Conservation (phyloP, 2,329 filamentous ascomycete genomes). For the Lomentospora prolificans region DNA sequence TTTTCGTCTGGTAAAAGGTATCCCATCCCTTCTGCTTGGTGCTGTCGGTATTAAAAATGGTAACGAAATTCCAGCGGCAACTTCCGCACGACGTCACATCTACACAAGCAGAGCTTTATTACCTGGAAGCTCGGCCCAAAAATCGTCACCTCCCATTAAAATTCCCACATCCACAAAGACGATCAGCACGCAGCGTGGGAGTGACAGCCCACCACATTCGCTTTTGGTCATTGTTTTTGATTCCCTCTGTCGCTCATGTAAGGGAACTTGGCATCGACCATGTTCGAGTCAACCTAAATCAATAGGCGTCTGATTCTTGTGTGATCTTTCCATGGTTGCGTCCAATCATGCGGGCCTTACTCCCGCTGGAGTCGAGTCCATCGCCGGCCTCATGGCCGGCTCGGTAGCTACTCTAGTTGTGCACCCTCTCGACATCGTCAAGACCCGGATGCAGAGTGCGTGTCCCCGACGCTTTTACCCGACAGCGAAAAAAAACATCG, state of each 20-base stretch:
- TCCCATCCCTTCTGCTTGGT: neutral
- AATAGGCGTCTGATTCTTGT: neutral
- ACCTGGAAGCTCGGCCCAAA: neutral
- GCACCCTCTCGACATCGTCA: slow-evolving; percentile 91
- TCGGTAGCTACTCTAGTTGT: slow-evolving; percentile 76
- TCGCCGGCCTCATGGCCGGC: slow-evolving; percentile 84
- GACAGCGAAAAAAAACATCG: too few relatives aligned
- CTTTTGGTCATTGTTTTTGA: too few relatives aligned
- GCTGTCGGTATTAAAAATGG: neutral
- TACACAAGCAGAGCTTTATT: neutral
- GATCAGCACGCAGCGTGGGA: too few relatives aligned
- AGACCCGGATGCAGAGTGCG: slow-evolving; percentile 85
- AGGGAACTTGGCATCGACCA: slow-evolving; percentile 17
- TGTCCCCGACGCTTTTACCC: slow-evolving; percentile 5
- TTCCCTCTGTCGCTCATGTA: too few relatives aligned
- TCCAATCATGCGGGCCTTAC: slow-evolving; percentile 50
- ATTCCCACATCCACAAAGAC: too few relatives aligned
- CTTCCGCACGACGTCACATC: neutral
- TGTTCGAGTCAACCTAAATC: neutral
- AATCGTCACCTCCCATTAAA: neutral
- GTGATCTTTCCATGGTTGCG: slow-evolving; percentile 32
- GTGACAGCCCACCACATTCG: too few relatives aligned
- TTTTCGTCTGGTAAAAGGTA: neutral
- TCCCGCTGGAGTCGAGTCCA: slow-evolving; percentile 72
- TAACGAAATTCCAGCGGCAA: neutral